Percentiles rank a stretch among this genome's conserved stretches.
Evolutionary conservation across 768 basidiomycete species (phyloP).

Genomic region (Tricholoma saponaceum): DNA sequence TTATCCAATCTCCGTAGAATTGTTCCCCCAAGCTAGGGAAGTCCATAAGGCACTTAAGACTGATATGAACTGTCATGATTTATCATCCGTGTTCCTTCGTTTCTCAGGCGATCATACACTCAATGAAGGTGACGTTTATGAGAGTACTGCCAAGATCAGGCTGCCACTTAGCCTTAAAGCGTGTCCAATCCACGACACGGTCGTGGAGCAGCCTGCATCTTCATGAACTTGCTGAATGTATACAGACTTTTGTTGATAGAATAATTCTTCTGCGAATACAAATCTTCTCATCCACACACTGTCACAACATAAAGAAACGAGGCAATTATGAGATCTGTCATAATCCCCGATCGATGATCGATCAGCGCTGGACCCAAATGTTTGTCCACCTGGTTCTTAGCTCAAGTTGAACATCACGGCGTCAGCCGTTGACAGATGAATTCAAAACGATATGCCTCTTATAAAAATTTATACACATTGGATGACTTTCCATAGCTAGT

Average conservation of each 20-base stretch:
- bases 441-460: too few species aligned
- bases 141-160: too few species aligned
- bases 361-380: too few species aligned
- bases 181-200: neutral
- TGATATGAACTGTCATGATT: constrained; percentile 10
- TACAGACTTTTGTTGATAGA: neutral
- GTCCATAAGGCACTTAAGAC: constrained; percentile 3
- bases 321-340: neutral
- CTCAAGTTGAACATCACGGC: too few species aligned
- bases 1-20: neutral
- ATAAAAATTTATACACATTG: too few species aligned
- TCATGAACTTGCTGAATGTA: neutral
- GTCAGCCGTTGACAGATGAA: too few species aligned
- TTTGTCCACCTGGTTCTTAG: too few species aligned
- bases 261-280: neutral
- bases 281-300: neutral
- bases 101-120: constrained; percentile 6
- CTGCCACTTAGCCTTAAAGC: too few species aligned
- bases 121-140: constrained; percentile 1
- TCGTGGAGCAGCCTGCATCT: neutral
- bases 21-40: neutral
- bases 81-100: constrained; percentile 21
- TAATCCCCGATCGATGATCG: constrained; percentile 4
- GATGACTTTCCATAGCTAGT: too few species aligned
- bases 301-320: neutral